Evolutionary conservation across 345 rosid species (phyloP).

Genomic region (Viola odorata): DNA sequence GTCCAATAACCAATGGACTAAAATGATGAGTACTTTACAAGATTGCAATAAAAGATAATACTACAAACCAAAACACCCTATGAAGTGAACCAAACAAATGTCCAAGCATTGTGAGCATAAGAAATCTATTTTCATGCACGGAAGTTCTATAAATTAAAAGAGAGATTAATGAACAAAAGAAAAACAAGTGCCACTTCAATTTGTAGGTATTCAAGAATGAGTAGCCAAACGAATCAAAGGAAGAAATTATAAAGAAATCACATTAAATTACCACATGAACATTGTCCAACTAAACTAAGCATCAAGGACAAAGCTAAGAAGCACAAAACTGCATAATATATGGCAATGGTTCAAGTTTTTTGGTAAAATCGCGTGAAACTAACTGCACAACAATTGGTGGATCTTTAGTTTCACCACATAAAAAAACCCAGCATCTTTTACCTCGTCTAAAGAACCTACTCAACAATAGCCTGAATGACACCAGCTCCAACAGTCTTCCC

Average conservation of each 20-base stretch:
- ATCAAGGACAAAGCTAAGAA: conserved; percentile 21
- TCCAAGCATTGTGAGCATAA: too few species aligned
- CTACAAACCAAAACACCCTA: too few species aligned
- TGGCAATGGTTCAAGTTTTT: conserved; percentile 27
- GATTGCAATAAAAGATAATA: too few species aligned
- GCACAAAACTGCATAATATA: conserved; percentile 36
- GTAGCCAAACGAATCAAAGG: conserved; percentile 8
- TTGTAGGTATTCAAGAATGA: not conserved
- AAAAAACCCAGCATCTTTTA: conserved; percentile 10
- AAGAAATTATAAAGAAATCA: conserved; percentile 1
- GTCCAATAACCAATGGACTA: too few species aligned
- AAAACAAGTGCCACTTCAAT: not conserved
- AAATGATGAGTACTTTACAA: too few species aligned
- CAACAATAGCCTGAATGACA: conserved; percentile 74
- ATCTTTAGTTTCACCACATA: conserved; percentile 22
- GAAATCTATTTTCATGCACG: too few species aligned
- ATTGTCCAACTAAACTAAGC: conserved; percentile 30
- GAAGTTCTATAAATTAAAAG: too few species aligned
- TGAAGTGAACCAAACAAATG: too few species aligned
- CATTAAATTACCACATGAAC: conserved; percentile 25
- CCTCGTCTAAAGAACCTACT: conserved; percentile 13
- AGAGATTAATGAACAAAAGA: too few species aligned
- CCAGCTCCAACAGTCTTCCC: conserved; percentile 97
- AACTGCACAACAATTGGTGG: conserved; percentile 25
- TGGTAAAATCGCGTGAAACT: conserved; percentile 25